A percentile compares a stretch with the other conserved stretches of the same genome.
These are phyloP conservation scores for Ballota nigra DNA, from an alignment of 257 asterid genomes.

Conservation along the genomic window DNA sequence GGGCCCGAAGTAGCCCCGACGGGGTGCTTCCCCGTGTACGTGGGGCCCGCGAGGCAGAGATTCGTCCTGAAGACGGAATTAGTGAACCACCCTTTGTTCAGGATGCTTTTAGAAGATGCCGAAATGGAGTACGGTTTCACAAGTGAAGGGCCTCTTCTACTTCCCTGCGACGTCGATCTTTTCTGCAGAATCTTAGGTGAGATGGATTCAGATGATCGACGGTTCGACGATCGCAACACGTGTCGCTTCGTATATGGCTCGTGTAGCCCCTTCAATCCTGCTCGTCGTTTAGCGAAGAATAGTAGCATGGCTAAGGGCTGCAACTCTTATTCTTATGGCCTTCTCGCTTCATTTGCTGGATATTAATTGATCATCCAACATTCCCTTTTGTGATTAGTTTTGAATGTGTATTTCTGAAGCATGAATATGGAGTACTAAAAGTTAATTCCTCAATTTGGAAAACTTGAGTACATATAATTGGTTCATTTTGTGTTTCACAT, in stretches of 20 bases:
- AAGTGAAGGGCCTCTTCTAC: conserved; percentile 47
- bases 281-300: too few relatives aligned
- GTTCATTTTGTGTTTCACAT: too few relatives aligned
- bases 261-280: conserved; percentile 21
- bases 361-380: too few relatives aligned
- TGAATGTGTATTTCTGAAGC: too few relatives aligned
- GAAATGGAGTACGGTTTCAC: conserved; percentile 56
- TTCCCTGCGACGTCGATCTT: conserved; percentile 58
- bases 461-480: too few relatives aligned
- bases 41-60: conserved; percentile 46
- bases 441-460: too few relatives aligned
- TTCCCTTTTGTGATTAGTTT: too few relatives aligned
- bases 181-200: conserved; percentile 49
- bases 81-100: conserved; percentile 58
- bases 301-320: too few relatives aligned
- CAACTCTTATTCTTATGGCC: too few relatives aligned
- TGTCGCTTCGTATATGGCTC: conserved; percentile 4
- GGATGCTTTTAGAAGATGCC: conserved; percentile 64
- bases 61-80: conserved; percentile 43
- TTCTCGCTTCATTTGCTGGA: too few relatives aligned
- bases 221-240: background rate
- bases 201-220: conserved; percentile 29
- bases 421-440: too few relatives aligned
- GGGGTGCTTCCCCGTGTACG: conserved; percentile 56
- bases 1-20: conserved; percentile 40